Base-by-base conservation (phyloP, 106 monocot genomes). In the Hemerocallis citrina region DNA sequence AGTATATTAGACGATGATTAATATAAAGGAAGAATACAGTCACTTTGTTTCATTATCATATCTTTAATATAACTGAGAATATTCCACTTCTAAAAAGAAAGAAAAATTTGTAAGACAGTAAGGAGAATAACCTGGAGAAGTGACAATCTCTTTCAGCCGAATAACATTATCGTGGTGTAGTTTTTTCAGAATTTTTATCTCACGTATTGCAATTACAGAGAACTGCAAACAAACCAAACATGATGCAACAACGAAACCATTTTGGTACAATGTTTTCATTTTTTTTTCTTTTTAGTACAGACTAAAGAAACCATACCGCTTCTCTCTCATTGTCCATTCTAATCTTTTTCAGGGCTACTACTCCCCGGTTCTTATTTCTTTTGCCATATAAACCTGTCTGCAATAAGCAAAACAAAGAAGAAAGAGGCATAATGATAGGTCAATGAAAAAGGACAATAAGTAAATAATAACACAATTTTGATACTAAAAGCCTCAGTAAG, bases 121-220 rank as follows among this genome's bases (percentile, higher is more conserved):
- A 7, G 21, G 25, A 36, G 19, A 16, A 15, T 31, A 45, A 88
- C 95, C 95, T 74, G 98, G 84, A 42, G 98, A 92, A 34, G 92
- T 98, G 34, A 98, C 98, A 52, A 98, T 98, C 66, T 98, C 98
- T 62, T 92, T 98, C 34, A 98, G 75, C 45, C 85, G 75, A 46
- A 98, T 88, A 50, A 98, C 85, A 73, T 98, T 98, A 16, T 98
- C 77, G 72, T 98, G 98, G 33, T 92, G 88, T 57, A 98, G 73
- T 75, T 98, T 98, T 77, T 98, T 92, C 15, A 98, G 64, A 71
- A 98, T 92, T 73, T 98, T 92, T 52, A 98, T 98, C 75, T 98
- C 98, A 42, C 96, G 84, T 43, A 98, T 98, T n/a, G n/a, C n/a
- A n/a, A n/a, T n/a, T n/a, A n/a, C n/a, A n/a, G n/a, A n/a, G n/a